These are phyloP conservation scores for Prunus dulcis DNA, from an alignment of 306 rosid species.

Conservation along the genomic window DNA sequence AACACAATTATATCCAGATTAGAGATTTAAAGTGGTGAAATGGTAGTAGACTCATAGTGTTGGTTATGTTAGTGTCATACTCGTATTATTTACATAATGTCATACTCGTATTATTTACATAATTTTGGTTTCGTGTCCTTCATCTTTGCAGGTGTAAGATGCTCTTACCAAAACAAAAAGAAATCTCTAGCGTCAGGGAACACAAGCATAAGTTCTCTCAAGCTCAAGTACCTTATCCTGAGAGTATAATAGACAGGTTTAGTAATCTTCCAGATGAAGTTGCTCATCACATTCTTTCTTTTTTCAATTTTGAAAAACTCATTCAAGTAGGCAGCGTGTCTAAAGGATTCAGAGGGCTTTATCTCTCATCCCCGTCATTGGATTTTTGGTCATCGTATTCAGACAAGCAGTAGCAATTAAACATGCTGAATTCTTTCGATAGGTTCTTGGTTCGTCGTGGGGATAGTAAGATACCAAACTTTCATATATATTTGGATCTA, in stretches of 20 bases:
- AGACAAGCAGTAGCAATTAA: background rate
- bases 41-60: background rate
- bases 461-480: background rate
- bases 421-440: background rate
- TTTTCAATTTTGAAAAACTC: background rate
- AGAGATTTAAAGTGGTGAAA: background rate
- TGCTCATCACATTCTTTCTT: background rate
- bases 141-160: background rate
- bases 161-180: background rate
- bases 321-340: background rate
- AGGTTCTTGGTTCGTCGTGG: background rate
- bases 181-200: background rate
- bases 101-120: background rate
- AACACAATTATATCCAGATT: background rate
- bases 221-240: background rate
- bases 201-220: background rate
- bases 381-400: background rate
- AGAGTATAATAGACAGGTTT: conserved; percentile 1
- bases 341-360: background rate
- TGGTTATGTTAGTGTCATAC: background rate
- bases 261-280: background rate
- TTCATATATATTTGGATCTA: background rate
- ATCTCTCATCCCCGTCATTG: background rate
- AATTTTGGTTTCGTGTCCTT: background rate
- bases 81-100: background rate